Base-by-base conservation (phyloP, 2,329 filamentous ascomycete species). In the Colletotrichum cordylinicola region DNA sequence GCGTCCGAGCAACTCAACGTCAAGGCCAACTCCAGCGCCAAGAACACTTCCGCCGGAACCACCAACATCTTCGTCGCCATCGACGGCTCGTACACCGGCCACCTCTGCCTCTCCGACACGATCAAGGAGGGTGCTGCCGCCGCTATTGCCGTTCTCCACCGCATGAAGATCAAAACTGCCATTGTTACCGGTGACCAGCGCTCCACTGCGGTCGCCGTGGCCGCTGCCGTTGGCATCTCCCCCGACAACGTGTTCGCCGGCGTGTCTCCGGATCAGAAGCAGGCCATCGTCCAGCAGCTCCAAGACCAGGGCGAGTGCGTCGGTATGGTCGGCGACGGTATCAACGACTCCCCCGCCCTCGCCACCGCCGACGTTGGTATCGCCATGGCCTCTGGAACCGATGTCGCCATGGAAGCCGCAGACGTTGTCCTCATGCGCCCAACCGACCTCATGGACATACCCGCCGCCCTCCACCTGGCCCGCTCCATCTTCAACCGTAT, bases 271-370 rank as follows among this genome's bases (percentile, higher is more conserved):
- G 93, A 95, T 78, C 94, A 98, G 86, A 99, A 99, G 83, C 96
- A 98, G 83, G 88, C 90, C 33, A 98, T 98, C 79, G 90, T 99
- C 80, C 91, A 92, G 66, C 87, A 93, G 70, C 90, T 98, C 21
- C 95, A 98, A 85, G 87, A 89, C 0, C 85, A 89, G 67, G 95
- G 95, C 76, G 91, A 96, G 80, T 88, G 94, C 66, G 95, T 98
- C 31, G 97, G 95, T 79, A 99, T 99, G 97, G 96, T 98, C 16
- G 96, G 97, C 68, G 97, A 99, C 84, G 97, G 97, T 56, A 98
- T 99, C 90, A 99, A 99, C 85, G 97, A 99, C 87, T 98, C 96
- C 0, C 97, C 97, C 0, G 97, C 97, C 1, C 91, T 99, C 13
- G 97, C 96, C 1, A 98, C 96, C 1, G 96, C 97, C 13, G 93